Evolutionary conservation across 345 rosid genomes (phyloP).

Genomic region (Ceriops tagal): DNA sequence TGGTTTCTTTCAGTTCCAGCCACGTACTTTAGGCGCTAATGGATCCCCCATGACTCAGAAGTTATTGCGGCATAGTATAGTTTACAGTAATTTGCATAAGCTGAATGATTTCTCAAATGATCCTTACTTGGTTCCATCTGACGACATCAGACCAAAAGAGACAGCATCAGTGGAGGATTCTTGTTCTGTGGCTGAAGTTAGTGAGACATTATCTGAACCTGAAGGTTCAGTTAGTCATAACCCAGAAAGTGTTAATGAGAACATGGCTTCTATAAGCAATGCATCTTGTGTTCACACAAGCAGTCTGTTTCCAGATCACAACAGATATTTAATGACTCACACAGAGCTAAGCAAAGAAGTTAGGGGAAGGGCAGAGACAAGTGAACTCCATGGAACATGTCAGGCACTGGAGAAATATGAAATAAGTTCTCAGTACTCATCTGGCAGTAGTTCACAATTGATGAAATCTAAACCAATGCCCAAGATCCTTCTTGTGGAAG

Average conservation of each 20-base stretch:
- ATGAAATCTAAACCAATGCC: conserved; percentile 42
- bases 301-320: conserved; percentile 11
- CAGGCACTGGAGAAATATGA: conserved; percentile 36
- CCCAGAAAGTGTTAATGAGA: conserved; percentile 29
- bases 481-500: conserved; percentile 92
- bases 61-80: conserved; percentile 28
- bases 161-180: conserved; percentile 45
- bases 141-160: conserved; percentile 39
- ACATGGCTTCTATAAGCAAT: conserved; percentile 18
- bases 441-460: conserved; percentile 25
- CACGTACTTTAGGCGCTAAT: conserved; percentile 55
- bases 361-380: conserved; percentile 23
- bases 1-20: conserved; percentile 79
- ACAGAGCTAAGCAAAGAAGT: conserved; percentile 37
- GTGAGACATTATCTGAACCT: conserved; percentile 43
- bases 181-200: conserved; percentile 44
- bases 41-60: conserved; percentile 47
- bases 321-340: conserved; percentile 21
- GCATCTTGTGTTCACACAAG: conserved; percentile 16
- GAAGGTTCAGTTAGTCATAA: conserved; percentile 43
- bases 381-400: conserved; percentile 32
- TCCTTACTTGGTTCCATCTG: conserved; percentile 38
- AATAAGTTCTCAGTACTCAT: conserved; percentile 21
- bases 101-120: conserved; percentile 36
- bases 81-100: conserved; percentile 35